Conservation (phyloP, 495 filamentous ascomycete species). For the Xylaria bambusicola region DNA sequence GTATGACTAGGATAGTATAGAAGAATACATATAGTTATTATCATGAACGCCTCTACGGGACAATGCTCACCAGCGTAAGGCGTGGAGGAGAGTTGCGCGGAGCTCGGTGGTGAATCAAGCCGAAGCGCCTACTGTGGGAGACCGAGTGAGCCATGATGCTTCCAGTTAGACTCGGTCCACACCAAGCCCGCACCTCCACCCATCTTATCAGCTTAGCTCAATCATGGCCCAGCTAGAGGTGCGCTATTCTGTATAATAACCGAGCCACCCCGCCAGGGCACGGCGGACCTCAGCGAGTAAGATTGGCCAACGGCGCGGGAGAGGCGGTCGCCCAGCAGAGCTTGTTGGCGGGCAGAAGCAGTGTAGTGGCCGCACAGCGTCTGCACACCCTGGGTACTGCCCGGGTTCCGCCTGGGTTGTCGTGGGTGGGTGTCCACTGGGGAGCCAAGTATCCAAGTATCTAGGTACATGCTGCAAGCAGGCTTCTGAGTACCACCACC, state of each 20-base stretch:
- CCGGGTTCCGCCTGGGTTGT: too few relatives aligned
- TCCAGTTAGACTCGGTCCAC: background rate
- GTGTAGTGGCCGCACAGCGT: constrained; percentile 16
- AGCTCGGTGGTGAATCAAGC: constrained; percentile 6
- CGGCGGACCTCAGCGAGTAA: background rate
- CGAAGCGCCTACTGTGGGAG: constrained; percentile 10
- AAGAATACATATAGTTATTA: too few relatives aligned
- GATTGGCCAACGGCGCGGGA: constrained; percentile 12
- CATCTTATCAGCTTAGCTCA: constrained; percentile 14
- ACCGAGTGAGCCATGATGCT: background rate
- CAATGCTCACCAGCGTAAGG: background rate
- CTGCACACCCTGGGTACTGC: constrained; percentile 10
- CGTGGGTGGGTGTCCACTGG: too few relatives aligned
- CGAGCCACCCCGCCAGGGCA: background rate
- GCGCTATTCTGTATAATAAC: too few relatives aligned
- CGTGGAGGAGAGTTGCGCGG: background rate
- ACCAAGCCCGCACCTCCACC: background rate
- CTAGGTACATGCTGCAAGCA: too few relatives aligned
- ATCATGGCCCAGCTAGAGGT: background rate
- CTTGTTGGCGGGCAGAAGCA: constrained; percentile 10
- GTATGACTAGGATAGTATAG: too few relatives aligned
- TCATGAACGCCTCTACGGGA: too few relatives aligned
- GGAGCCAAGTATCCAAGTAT: too few relatives aligned
- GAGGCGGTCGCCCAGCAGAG: constrained; percentile 18
- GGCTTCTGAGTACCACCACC: too few relatives aligned